These are phyloP conservation scores for Postia placenta DNA, from an alignment of 768 basidiomycete species.

Conservation along the genomic window DNA sequence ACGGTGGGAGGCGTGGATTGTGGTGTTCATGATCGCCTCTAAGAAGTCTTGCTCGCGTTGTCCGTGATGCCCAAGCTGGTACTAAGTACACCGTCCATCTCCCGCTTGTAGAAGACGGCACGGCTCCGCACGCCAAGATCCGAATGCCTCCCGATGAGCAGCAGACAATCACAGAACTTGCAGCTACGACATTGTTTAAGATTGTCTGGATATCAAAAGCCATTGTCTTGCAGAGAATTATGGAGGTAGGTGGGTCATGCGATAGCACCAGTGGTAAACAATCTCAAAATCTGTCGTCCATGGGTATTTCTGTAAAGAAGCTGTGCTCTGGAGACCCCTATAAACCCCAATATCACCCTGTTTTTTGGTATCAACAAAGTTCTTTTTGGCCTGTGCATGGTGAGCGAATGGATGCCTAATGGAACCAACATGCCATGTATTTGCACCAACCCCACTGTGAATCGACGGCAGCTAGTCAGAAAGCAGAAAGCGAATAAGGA, in stretches of 20 bases:
- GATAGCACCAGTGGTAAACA: background rate
- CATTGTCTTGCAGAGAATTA: background rate
- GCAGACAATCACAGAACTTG: too few relatives aligned
- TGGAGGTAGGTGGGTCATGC: background rate
- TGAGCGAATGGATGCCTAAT: conserved; percentile 11
- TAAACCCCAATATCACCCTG: conserved; percentile 11
- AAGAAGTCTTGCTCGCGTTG: too few relatives aligned
- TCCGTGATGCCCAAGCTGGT: too few relatives aligned
- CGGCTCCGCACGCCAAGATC: too few relatives aligned
- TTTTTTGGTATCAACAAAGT: conserved; percentile 10
- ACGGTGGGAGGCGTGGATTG: too few relatives aligned
- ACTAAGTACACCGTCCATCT: too few relatives aligned
- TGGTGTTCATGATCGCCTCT: too few relatives aligned
- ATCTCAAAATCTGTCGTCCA: background rate
- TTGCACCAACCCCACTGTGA: conserved; percentile 4
- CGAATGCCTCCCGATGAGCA: too few relatives aligned
- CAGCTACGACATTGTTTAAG: too few relatives aligned
- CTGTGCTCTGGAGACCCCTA: conserved; percentile 14
- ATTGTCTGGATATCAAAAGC: background rate
- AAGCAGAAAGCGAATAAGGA: too few relatives aligned
- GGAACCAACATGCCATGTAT: conserved; percentile 10
- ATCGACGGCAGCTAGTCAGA: conserved; percentile 10
- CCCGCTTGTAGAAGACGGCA: too few relatives aligned
- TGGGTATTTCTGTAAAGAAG: conserved; percentile 9
- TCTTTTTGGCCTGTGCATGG: conserved; percentile 8